Conservation (phyloP, 306 rosid genomes). For the Lathyrus tuberosus region DNA sequence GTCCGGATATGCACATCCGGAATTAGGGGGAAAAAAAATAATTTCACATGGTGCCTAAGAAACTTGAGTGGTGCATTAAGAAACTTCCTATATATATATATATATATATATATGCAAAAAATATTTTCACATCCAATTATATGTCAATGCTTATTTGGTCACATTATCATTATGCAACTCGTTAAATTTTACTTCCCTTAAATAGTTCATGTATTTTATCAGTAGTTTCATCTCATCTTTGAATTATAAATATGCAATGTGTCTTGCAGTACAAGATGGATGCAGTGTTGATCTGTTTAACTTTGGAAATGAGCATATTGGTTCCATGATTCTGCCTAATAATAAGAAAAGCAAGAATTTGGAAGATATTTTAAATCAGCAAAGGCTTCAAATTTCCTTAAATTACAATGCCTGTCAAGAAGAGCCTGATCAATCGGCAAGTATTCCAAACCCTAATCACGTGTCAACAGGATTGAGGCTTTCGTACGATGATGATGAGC, state of each 20-base stretch:
- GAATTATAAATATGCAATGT: slow-evolving; percentile 28
- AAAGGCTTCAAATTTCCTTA: slow-evolving; percentile 81
- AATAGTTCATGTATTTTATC: slow-evolving; percentile 18
- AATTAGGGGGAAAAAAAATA: too few species aligned
- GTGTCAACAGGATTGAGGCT: slow-evolving; percentile 92
- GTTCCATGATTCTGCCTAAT: slow-evolving; percentile 65
- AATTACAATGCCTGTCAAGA: slow-evolving; percentile 59
- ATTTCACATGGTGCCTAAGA: too few species aligned
- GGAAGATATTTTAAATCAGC: slow-evolving; percentile 76
- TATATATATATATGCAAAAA: too few species aligned
- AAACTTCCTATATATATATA: too few species aligned
- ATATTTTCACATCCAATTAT: too few species aligned
- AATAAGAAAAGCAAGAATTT: slow-evolving; percentile 66
- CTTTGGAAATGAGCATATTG: slow-evolving; percentile 69
- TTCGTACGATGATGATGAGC: slow-evolving; percentile 92
- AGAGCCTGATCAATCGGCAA: slow-evolving; percentile 67
- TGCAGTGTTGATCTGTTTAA: slow-evolving; percentile 77
- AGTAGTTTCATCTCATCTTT: too few species aligned
- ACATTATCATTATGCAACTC: not conserved
- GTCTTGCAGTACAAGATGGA: slow-evolving; percentile 72
- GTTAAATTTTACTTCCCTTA: slow-evolving; percentile 4
- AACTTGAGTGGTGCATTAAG: too few species aligned
- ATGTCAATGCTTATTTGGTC: not conserved
- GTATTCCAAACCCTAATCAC: slow-evolving; percentile 74
- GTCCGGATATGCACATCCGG: too few species aligned